These are phyloP conservation scores for Colletotrichum brevisporum DNA, from an alignment of 2,329 filamentous ascomycete genomes.

Conservation along the genomic window DNA sequence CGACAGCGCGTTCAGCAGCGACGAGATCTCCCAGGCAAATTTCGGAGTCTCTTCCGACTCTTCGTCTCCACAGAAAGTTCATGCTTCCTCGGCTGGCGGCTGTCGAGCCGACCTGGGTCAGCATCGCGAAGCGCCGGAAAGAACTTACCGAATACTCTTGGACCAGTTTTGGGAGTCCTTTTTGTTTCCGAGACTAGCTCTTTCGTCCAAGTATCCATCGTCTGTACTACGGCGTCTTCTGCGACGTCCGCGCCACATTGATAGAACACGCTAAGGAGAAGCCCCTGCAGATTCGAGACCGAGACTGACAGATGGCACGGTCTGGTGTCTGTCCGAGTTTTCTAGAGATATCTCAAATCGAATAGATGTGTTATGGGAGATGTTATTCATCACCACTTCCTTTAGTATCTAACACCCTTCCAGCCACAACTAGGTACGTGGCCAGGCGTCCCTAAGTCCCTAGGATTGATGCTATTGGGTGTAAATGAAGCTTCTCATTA, in stretches of 20 bases:
- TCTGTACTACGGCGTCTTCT: background rate
- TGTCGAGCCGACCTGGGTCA: background rate
- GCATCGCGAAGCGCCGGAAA: background rate
- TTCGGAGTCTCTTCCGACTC: background rate
- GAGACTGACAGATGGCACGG: background rate
- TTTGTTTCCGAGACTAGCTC: background rate
- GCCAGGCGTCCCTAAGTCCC: no score
- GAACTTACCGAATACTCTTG: no score
- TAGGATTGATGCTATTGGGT: no score
- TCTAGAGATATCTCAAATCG: no score
- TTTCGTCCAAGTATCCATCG: background rate
- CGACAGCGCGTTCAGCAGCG: background rate
- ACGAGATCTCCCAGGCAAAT: background rate
- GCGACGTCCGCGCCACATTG: background rate
- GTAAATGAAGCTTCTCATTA: no score
- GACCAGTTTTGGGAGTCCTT: no score
- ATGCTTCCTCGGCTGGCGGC: background rate
- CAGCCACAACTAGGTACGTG: no score
- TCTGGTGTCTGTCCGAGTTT: no score
- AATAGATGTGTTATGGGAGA: no score
- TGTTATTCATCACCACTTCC: no score
- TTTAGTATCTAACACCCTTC: no score
- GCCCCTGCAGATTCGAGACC: background rate
- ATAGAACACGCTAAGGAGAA: background rate
- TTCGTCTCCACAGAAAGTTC: background rate